Base-by-base conservation (phyloP, 495 filamentous ascomycete genomes). In the Aspergillus kassunensis region DNA sequence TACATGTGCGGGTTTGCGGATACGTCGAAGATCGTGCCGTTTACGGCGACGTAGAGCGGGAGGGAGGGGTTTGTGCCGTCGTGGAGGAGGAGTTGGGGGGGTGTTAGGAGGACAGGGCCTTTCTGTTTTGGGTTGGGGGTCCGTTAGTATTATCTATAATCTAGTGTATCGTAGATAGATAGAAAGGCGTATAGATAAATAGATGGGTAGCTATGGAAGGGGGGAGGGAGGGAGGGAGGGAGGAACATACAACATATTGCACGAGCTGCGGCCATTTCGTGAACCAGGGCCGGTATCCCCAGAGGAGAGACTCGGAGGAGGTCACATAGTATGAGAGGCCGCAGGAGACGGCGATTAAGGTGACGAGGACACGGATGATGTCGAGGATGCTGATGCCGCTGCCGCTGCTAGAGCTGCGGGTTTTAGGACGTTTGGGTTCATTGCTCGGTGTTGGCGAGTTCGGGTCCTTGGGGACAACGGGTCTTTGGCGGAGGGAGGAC, bases 1-100 rank as follows among this genome's bases (percentile, higher is more conserved):
- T 99, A 98, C 57, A 86, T 83, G 16, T 73, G 68, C 0, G 76
- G 81, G 55, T 86, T 87, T 6, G 80, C 73, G 11, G 86, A 85
- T 30, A 99, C 95, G 68, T 99, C 93, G 80, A 90, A 97, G 74
- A 99, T 89, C 52, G 80, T 85, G 46, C 91, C 88, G 74, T 99
- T 99, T 39, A 99, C 79, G 45, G 89, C 90, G 42, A 99, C 76
- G 70, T 95, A 91, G 67, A 99, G 84, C 4, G 93, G 95, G 18
- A 86, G 81, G 15, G 61, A 57, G 1, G 83, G 73, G 69, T 95
- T 83, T 44, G 70, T 80, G 72, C 93, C 93, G 71, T 95, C 86
- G 78, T 88, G 93, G 44, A 73, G 72, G 27, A 78, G 54, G 20
- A 99, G 84, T 66, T 96, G 67, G 20, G 63, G 64, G 25, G 85